Evolutionary conservation across 768 basidiomycete genomes (phyloP), one percentile per base, ranked within the genome.

Genomic region (Termitomyces sp.): DNA sequence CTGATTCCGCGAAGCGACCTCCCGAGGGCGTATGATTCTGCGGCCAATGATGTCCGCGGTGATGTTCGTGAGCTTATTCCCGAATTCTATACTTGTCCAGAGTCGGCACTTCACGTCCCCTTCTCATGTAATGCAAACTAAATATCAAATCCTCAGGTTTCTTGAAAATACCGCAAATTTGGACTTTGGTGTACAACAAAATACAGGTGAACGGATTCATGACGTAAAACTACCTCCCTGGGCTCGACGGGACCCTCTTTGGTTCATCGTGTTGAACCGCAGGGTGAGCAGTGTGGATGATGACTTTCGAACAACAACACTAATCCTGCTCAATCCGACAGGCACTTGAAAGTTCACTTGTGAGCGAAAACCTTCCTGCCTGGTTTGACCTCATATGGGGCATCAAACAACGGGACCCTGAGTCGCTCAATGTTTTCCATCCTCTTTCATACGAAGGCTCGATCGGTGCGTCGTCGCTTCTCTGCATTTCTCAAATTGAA

Each of bases 341-440:
- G 90, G 93, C 93, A 0, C 76, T 96, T 19, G 93, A 98, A 71
- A 94, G 92, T 60, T 80, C 87, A 44, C 81, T 85, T 61, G 94
- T 93, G 51, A 93, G 91, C 71, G 83, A 89, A 59, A 77, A 88
- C 60, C 76, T 98, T 11, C 85, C 89, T 0, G 78, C 81, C 10
- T 97, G 95, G 94, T 95, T 98, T 60, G 95, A 98, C 64, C 78
- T 97, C 30, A 90, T 95, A 50, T 98, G 94, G 91, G 90, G 90
- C 35, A 82, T 71, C 67, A 90, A 90, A 58, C 91, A 96, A 75
- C 83, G 83, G 3, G 92, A 95, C 64, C 74, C 81, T 0, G 80
- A 79, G 7, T 81, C 88, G 0, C 70, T 87, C 56, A 98, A 97
- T 62, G 88, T 87, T 7, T 97, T 92, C 73, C 94, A 97, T 68